These are phyloP conservation scores for Phytophthora sp. DNA, from an alignment of 352 stramenopile species.

Conservation along the genomic window DNA sequence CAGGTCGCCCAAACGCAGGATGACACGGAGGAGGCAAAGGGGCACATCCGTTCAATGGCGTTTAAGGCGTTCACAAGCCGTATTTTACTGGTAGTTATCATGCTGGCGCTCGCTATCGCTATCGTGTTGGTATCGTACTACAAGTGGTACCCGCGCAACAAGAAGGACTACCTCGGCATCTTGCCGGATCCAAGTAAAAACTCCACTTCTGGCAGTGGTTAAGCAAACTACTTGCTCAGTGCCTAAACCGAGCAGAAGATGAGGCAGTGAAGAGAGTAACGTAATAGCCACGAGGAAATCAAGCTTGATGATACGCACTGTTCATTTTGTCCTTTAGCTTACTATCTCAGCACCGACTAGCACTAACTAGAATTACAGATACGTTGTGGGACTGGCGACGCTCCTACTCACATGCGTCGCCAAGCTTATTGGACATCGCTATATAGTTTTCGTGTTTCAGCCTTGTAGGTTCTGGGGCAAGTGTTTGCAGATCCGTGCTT, in stretches of 20 bases:
- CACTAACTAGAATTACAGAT: conserved; percentile 24
- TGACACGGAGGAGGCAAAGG: conserved; percentile 64
- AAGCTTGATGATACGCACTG: neutral
- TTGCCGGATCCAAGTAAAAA: conserved; percentile 34
- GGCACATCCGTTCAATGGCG: conserved; percentile 59
- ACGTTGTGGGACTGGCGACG: conserved; percentile 9
- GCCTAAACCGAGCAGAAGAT: neutral
- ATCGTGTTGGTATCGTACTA: conserved; percentile 77
- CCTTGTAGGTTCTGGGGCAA: neutral
- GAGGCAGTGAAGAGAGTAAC: conserved; percentile 7
- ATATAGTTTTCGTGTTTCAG: conserved; percentile 1
- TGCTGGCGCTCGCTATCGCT: conserved; percentile 56
- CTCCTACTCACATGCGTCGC: conserved; percentile 1
- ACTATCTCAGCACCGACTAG: neutral
- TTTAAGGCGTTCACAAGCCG: conserved; percentile 72
- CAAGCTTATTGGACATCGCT: conserved; percentile 23
- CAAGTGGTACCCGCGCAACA: conserved; percentile 77
- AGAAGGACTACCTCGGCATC: conserved; percentile 75
- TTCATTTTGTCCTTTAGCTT: neutral
- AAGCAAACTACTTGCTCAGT: neutral
- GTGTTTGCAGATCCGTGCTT: conserved; percentile 12
- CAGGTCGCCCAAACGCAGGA: conserved; percentile 70
- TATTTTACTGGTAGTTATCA: conserved; percentile 62
- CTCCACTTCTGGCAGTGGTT: conserved; percentile 21
- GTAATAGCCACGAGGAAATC: conserved; percentile 1